A percentile compares a stretch with the other conserved stretches of the same genome.
These are phyloP conservation scores for Dendrocalamus latiflorus DNA, from an alignment of 202 grass and related monocot species.

Conservation along the genomic window DNA sequence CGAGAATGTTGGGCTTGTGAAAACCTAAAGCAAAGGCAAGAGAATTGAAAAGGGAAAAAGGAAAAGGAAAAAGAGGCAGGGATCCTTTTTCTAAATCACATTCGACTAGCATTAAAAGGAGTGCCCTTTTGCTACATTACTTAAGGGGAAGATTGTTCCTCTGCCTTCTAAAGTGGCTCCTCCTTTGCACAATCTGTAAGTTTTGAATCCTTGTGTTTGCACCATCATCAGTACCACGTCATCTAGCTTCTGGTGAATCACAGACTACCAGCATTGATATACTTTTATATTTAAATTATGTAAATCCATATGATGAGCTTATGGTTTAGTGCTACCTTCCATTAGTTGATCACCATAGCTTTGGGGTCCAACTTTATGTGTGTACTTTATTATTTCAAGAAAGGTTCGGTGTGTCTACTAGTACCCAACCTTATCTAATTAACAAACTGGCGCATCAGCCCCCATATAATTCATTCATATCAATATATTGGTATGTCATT, in stretches of 20 bases:
- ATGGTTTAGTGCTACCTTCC: background rate
- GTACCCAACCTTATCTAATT: no score
- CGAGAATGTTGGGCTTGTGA: no score
- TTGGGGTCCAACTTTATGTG: background rate
- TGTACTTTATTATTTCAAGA: background rate
- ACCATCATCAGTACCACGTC: background rate
- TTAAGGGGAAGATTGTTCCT: conserved; percentile 36
- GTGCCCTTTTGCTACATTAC: conserved; percentile 28
- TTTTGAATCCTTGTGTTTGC: conserved; percentile 39
- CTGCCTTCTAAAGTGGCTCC: conserved; percentile 44
- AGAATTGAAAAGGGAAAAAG: conserved; percentile 24
- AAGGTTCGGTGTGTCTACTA: conserved; percentile 14
- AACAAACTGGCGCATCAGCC: no score
- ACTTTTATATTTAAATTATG: background rate
- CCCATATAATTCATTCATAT: no score
- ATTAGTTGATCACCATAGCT: conserved; percentile 7
- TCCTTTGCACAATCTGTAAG: conserved; percentile 45
- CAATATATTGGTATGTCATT: no score
- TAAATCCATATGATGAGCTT: background rate
- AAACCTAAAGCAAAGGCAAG: no score
- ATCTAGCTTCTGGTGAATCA: conserved; percentile 8
- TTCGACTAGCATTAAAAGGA: conserved; percentile 43
- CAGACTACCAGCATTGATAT: background rate
- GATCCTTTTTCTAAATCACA: conserved; percentile 38
- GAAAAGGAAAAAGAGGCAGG: background rate